Conservation (phyloP, 148 eudicot species). For the Heliamphora exappendiculata region DNA sequence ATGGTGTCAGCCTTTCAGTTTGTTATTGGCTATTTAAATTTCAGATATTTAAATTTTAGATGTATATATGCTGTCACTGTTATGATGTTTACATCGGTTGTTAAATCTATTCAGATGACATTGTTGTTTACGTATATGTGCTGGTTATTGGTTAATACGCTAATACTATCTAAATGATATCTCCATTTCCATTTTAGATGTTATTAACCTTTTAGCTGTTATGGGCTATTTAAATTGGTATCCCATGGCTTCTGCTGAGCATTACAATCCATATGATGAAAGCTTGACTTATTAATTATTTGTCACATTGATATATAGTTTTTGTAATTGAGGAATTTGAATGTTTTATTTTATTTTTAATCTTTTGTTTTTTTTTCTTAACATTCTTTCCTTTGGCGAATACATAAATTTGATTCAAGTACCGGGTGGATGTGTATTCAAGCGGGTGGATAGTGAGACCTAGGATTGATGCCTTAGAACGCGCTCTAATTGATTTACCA, state of each 20-base stretch:
- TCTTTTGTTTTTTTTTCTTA: neutral
- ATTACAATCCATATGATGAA: neutral
- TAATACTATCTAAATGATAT: neutral
- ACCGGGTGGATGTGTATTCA: neutral
- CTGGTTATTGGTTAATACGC: neutral
- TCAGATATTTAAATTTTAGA: no score
- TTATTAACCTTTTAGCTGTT: neutral
- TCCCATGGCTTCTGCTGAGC: neutral
- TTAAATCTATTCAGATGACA: constrained; percentile 16
- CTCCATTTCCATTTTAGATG: neutral
- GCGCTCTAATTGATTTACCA: no score
- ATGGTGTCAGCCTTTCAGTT: no score
- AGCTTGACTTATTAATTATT: neutral
- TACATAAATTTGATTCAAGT: neutral
- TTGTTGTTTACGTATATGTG: constrained; percentile 14
- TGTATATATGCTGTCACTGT: no score
- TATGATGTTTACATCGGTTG: constrained; percentile 14
- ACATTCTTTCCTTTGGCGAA: neutral
- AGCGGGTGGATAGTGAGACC: neutral
- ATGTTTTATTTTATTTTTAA: neutral
- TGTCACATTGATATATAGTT: neutral
- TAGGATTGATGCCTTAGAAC: no score
- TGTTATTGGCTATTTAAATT: no score
- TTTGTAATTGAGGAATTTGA: neutral
- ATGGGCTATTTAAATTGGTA: neutral